phyloP scores from a whole-genome alignment of 129 eudicot species.

The Flaveria ramosissima region DNA sequence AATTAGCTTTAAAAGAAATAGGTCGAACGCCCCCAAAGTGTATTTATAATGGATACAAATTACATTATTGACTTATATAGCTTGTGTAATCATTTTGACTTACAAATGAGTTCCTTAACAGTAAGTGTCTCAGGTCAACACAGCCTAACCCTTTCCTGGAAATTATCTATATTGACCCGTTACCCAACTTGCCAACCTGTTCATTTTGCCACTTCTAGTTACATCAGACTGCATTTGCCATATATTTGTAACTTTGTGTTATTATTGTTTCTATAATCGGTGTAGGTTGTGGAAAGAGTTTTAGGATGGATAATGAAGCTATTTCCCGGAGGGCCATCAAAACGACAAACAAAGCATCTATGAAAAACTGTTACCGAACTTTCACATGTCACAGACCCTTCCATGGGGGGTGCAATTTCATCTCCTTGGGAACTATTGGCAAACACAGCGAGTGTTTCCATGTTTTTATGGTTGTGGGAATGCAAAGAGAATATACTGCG shows the following conservation, averaged over 20 bases:
- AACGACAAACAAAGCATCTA: conserved; percentile 71
- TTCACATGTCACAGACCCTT: conserved; percentile 13
- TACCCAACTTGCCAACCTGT: not conserved
- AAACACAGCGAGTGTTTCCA: conserved; percentile 25
- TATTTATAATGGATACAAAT: not conserved
- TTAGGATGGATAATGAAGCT: conserved; percentile 99
- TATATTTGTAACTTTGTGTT: not conserved
- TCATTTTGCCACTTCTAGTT: not conserved
- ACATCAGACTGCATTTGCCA: not conserved
- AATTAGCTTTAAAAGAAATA: not conserved
- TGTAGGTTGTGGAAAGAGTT: conserved; percentile 95
- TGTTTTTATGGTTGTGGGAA: conserved; percentile 27
- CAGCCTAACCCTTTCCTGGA: not conserved
- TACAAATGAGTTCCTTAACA: not conserved
- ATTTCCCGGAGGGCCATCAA: conserved; percentile 97
- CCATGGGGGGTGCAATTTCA: conserved; percentile 47
- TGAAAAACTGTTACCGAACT: conserved; percentile 18
- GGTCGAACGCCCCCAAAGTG: not conserved
- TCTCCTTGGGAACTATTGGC: conserved; percentile 36
- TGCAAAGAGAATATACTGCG: conserved; percentile 28
- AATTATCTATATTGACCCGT: not conserved
- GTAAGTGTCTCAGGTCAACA: not conserved
- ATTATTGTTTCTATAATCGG: not conserved
- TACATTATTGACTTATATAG: not conserved
- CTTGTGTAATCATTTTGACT: not conserved